These are phyloP conservation scores for Candida lessepsii DNA, from an alignment of 805 yeast genomes.

Conservation along the genomic window DNA sequence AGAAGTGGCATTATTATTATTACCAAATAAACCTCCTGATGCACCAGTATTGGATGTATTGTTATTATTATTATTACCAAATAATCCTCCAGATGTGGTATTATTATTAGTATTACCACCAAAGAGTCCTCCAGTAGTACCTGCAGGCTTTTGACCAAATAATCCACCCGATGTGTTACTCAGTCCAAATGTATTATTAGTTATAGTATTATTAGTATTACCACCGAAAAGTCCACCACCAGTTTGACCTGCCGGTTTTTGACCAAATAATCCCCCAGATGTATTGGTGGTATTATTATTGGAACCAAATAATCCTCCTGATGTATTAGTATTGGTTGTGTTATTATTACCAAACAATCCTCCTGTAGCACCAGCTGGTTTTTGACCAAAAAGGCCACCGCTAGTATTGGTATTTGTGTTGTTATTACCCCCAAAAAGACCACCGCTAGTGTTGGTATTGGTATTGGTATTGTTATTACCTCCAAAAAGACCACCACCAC, in stretches of 20 bases:
- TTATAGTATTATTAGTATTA: conserved; percentile 13
- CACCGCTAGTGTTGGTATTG: conserved; percentile 18
- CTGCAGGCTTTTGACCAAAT: conserved; percentile 36
- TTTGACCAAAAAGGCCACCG: too few species aligned
- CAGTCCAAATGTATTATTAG: conserved; percentile 30
- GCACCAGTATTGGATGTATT: conserved; percentile 17
- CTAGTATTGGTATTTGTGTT: conserved; percentile 27
- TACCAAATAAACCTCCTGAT: conserved; percentile 42
- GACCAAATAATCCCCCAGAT: conserved; percentile 48
- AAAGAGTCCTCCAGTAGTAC: conserved; percentile 16
- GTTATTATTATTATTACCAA: conserved; percentile 15
- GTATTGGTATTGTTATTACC: conserved; percentile 14
- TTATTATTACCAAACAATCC: conserved; percentile 38
- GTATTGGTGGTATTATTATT: conserved; percentile 22
- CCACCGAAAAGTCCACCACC: conserved; percentile 16
- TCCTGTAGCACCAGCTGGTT: too few species aligned
- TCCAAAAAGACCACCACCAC: conserved; percentile 29
- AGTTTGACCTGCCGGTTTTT: conserved; percentile 21
- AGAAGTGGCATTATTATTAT: conserved; percentile 17
- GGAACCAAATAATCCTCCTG: conserved; percentile 28
- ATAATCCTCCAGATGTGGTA: conserved; percentile 25
- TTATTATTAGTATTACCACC: conserved; percentile 16
- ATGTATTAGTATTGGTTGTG: conserved; percentile 9
- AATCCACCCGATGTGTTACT: too few species aligned
- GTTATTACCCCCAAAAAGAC: conserved; percentile 23